phyloP scores from a whole-genome alignment of 768 basidiomycete species.

The Boletales sp. region DNA sequence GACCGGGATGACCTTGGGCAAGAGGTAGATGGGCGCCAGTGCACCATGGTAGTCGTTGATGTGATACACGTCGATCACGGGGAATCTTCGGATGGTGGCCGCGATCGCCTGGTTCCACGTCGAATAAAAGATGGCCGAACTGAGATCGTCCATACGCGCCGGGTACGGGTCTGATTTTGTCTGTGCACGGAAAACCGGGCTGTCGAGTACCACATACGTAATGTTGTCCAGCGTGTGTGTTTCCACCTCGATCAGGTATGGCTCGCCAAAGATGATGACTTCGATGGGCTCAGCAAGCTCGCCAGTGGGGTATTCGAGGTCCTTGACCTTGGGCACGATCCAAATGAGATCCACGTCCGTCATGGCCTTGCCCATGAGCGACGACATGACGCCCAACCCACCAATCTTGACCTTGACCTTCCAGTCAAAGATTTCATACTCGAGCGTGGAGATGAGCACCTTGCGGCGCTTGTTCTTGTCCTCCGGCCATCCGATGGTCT shows the following conservation, averaged over 20 bases:
- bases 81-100: conserved; percentile 80
- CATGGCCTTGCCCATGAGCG: conserved; percentile 98
- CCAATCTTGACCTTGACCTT: conserved; percentile 98
- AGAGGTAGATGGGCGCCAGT: conserved; percentile 84
- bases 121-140: conserved; percentile 96
- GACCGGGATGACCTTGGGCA: conserved; percentile 86
- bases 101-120: conserved; percentile 98
- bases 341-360: conserved; percentile 92
- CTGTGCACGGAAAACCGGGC: conserved; percentile 94
- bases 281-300: conserved; percentile 93
- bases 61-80: conserved; percentile 91
- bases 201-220: conserved; percentile 91
- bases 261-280: conserved; percentile 94
- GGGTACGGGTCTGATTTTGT: conserved; percentile 96
- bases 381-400: conserved; percentile 97
- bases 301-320: conserved; percentile 87
- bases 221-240: conserved; percentile 93
- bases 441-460: conserved; percentile 87
- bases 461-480: conserved; percentile 87
- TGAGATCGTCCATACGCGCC: conserved; percentile 94
- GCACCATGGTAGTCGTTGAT: conserved; percentile 96
- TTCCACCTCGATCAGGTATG: conserved; percentile 94
- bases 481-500: conserved; percentile 96
- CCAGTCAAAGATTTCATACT: conserved; percentile 98
- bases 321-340: conserved; percentile 94